phyloP scores from a whole-genome alignment of 768 basidiomycete species.

The Xanthoconium stramineum region DNA sequence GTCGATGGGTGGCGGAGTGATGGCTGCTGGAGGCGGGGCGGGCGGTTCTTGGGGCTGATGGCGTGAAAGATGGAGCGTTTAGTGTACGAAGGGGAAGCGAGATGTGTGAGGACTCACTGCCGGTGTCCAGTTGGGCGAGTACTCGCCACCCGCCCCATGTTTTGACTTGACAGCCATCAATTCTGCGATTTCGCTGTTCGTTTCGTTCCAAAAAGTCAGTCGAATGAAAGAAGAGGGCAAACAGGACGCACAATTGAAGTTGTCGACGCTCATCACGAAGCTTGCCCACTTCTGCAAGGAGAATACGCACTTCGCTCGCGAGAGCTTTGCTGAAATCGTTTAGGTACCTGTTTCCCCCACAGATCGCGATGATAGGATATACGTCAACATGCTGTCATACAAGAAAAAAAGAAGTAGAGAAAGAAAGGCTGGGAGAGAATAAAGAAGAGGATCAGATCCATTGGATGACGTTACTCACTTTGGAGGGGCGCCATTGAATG shows the following conservation, averaged over 20 bases:
- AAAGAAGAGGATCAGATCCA: background rate
- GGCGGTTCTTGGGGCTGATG: constrained; percentile 33
- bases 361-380: background rate
- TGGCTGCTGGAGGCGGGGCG: constrained; percentile 37
- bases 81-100: no score
- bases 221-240: background rate
- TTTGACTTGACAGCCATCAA: constrained; percentile 82
- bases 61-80: background rate
- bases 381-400: constrained; percentile 6
- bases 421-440: background rate
- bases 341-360: constrained; percentile 39
- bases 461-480: constrained; percentile 25
- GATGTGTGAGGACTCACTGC: constrained; percentile 37
- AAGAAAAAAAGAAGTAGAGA: background rate
- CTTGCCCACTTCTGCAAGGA: constrained; percentile 58
- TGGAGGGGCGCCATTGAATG: constrained; percentile 33
- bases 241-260: constrained; percentile 48
- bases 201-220: background rate
- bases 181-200: constrained; percentile 73
- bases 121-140: constrained; percentile 70
- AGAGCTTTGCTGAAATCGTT: constrained; percentile 64
- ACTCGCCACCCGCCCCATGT: constrained; percentile 77
- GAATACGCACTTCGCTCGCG: constrained; percentile 58
- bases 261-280: constrained; percentile 56
- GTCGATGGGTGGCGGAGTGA: constrained; percentile 46